These are phyloP conservation scores for Cyclocybe cylindracea DNA, from an alignment of 768 basidiomycete species.

Conservation along the genomic window DNA sequence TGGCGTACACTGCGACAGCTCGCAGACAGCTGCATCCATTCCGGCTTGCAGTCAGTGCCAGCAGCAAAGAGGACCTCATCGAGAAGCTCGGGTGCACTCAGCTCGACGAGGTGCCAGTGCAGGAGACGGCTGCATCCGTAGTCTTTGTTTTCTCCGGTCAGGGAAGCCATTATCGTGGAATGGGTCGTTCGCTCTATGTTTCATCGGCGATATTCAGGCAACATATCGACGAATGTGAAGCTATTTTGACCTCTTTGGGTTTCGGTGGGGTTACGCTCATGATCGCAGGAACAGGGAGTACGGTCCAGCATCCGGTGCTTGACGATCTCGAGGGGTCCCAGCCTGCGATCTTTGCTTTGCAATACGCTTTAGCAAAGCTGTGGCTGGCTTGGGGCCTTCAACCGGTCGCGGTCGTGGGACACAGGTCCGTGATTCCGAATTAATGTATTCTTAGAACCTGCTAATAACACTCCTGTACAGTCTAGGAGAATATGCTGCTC, in stretches of 20 bases:
- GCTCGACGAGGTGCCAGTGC: constrained; percentile 25
- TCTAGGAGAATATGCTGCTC: constrained; percentile 75
- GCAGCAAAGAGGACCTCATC: constrained; percentile 44
- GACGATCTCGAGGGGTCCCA: constrained; percentile 41
- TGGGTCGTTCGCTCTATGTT: constrained; percentile 60
- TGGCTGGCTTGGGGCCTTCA: constrained; percentile 72
- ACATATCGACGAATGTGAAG: constrained; percentile 61
- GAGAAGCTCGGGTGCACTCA: constrained; percentile 39
- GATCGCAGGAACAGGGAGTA: constrained; percentile 27
- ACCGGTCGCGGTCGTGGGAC: constrained; percentile 66
- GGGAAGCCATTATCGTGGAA: constrained; percentile 65
- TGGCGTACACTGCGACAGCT: constrained; percentile 70
- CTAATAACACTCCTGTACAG: constrained; percentile 33
- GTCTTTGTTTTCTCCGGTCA: constrained; percentile 78
- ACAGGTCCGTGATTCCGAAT: constrained; percentile 51
- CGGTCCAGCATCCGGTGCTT: not conserved
- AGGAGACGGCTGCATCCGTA: constrained; percentile 28
- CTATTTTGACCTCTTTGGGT: constrained; percentile 45
- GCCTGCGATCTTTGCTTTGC: constrained; percentile 57
- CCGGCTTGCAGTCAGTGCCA: constrained; percentile 52
- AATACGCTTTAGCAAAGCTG: constrained; percentile 60
- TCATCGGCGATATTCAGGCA: constrained; percentile 47
- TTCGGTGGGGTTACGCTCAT: constrained; percentile 52
- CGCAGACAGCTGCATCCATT: constrained; percentile 57
- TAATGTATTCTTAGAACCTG: constrained; percentile 10